Conservation (phyloP, 2,329 filamentous ascomycete species). For the Simplicillium sp. region DNA sequence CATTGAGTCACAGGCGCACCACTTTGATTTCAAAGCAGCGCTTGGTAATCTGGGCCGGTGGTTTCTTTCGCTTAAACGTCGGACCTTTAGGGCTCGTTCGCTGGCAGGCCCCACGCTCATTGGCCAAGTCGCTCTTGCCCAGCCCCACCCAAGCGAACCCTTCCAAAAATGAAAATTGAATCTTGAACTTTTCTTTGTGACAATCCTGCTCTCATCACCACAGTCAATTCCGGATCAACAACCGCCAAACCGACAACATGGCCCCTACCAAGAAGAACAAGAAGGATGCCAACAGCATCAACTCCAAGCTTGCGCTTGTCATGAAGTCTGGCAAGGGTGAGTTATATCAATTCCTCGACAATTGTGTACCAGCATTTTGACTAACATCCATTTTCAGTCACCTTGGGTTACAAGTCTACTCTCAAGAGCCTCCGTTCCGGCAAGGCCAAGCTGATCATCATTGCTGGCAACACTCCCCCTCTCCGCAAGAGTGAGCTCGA, state of each 20-base stretch:
- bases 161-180: slow-evolving; percentile 6
- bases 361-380: slow-evolving; percentile 2
- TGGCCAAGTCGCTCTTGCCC: slow-evolving; percentile 14
- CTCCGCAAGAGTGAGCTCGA: slow-evolving; percentile 97
- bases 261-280: slow-evolving; percentile 67
- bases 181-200: slow-evolving; percentile 13
- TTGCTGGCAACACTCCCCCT: slow-evolving; percentile 87
- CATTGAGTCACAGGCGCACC: slow-evolving; percentile 11
- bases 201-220: slow-evolving; percentile 5
- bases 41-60: slow-evolving; percentile 20
- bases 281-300: slow-evolving; percentile 71
- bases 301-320: slow-evolving; percentile 51
- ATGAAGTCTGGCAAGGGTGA: slow-evolving; percentile 70
- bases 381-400: slow-evolving; percentile 18
- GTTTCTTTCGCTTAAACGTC: slow-evolving; percentile 22
- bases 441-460: slow-evolving; percentile 98
- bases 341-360: slow-evolving; percentile 5
- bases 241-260: slow-evolving; percentile 46
- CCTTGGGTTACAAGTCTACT: slow-evolving; percentile 31
- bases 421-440: slow-evolving; percentile 86
- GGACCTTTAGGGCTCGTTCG: slow-evolving; percentile 28
- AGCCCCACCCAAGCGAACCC: slow-evolving; percentile 11
- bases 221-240: slow-evolving; percentile 18
- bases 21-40: slow-evolving; percentile 48
- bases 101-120: slow-evolving; percentile 11